Conservation (phyloP, 768 basidiomycete species). For the Glaciozyma martinii region DNA sequence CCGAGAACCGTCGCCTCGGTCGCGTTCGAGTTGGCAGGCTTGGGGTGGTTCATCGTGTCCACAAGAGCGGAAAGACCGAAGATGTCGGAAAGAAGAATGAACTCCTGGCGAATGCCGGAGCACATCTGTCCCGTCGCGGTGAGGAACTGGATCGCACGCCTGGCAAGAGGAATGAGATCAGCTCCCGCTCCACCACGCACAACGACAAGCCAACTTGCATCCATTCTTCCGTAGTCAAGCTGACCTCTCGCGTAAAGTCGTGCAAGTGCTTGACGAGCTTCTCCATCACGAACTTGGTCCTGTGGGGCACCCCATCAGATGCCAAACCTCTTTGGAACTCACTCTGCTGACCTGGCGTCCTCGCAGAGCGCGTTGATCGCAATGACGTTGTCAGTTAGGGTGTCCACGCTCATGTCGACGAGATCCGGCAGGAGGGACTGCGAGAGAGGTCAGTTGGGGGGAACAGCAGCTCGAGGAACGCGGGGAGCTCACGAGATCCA, state of each 20-base stretch:
- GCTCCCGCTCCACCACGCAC: neutral
- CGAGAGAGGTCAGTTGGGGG: neutral
- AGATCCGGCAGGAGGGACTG: constrained; percentile 20
- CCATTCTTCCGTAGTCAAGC: constrained; percentile 75
- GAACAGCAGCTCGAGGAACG: neutral
- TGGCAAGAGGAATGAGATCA: neutral
- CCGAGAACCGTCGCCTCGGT: constrained; percentile 31
- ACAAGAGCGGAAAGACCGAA: constrained; percentile 72
- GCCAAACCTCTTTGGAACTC: no score
- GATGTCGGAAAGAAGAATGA: constrained; percentile 75
- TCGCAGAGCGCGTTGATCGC: constrained; percentile 24
- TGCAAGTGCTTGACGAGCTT: constrained; percentile 59
- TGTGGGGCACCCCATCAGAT: constrained; percentile 33
- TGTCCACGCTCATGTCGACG: constrained; percentile 40
- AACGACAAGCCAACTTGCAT: constrained; percentile 34
- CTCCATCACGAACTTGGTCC: constrained; percentile 47
- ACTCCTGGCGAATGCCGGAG: constrained; percentile 52
- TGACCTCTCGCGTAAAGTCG: constrained; percentile 42
- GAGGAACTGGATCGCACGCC: constrained; percentile 63
- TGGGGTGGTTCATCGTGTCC: constrained; percentile 44
- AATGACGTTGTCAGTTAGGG: constrained; percentile 47
- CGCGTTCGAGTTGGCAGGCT: constrained; percentile 31
- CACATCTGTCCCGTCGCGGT: constrained; percentile 66
- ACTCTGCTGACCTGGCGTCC: constrained; percentile 14
- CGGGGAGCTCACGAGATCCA: constrained; percentile 17